Evolutionary conservation across 2,329 filamentous ascomycete genomes (phyloP).

Genomic region (Elsinoe arachidis): DNA sequence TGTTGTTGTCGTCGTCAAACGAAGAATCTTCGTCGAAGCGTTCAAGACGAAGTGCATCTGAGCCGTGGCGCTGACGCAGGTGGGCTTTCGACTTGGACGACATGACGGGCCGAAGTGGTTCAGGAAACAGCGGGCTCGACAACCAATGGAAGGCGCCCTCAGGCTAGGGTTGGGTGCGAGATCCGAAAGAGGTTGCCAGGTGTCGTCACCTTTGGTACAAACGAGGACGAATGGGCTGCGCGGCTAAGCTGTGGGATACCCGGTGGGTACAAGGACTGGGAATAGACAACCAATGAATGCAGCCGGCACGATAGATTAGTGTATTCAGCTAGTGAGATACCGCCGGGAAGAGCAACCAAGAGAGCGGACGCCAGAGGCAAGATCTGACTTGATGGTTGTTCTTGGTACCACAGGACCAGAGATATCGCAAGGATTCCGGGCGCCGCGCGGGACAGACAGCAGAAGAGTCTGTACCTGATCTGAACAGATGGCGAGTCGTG

Average conservation of each 20-base stretch:
- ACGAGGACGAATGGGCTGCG: neutral
- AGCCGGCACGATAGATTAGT: neutral
- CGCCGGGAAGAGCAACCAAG: neutral
- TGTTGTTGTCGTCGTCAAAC: conserved; percentile 15
- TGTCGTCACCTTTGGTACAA: conserved; percentile 1
- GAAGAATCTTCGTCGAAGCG: conserved; percentile 10
- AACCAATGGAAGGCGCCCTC: conserved; percentile 1
- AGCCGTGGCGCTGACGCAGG: conserved; percentile 23
- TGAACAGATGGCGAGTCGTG: neutral
- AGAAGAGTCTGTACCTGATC: neutral
- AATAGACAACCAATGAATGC: neutral
- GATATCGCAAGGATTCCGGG: neutral
- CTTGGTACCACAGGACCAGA: neutral
- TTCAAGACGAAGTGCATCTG: conserved; percentile 14
- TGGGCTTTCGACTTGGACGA: conserved; percentile 14
- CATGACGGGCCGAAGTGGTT: neutral
- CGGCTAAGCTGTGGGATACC: neutral
- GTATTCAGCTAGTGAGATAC: neutral
- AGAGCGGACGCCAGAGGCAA: neutral
- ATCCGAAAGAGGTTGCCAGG: neutral
- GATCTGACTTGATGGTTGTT: neutral
- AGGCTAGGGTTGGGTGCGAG: neutral
- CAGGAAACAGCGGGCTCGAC: neutral
- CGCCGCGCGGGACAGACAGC: neutral
- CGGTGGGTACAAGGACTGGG: no score